phyloP scores from a whole-genome alignment of 2,329 filamentous ascomycete genomes.

The Claviceps spartinae region DNA sequence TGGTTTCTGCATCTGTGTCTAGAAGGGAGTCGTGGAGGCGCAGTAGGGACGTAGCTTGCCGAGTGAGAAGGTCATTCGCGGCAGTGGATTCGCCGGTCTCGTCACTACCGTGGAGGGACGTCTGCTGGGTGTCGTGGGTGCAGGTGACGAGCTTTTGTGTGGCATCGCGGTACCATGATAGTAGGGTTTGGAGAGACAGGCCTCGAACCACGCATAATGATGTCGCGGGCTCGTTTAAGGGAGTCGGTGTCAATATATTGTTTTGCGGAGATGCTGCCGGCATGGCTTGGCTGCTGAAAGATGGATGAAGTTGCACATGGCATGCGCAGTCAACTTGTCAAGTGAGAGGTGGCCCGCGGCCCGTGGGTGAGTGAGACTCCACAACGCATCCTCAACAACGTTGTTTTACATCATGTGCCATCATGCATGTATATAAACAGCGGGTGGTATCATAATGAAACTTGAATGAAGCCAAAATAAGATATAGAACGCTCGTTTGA shows the following conservation, averaged over 20 bases:
- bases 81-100: constrained; percentile 8
- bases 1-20: background rate
- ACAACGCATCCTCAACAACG: no score
- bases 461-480: no score
- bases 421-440: no score
- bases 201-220: background rate
- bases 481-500: no score
- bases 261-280: background rate
- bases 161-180: constrained; percentile 14
- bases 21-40: constrained; percentile 10
- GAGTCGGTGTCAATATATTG: background rate
- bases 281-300: background rate
- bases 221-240: background rate
- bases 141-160: constrained; percentile 8
- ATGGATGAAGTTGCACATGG: no score
- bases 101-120: background rate
- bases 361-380: no score
- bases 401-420: no score
- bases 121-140: background rate
- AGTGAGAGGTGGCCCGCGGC: no score
- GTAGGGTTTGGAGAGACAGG: background rate
- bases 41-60: constrained; percentile 16
- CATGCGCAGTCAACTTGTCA: no score
- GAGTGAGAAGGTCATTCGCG: constrained; percentile 14
- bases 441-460: no score